A percentile compares a stretch with the other conserved stretches of the same genome.
These are phyloP conservation scores for Populus davidiana DNA, from an alignment of 345 rosid genomes.

Conservation along the genomic window DNA sequence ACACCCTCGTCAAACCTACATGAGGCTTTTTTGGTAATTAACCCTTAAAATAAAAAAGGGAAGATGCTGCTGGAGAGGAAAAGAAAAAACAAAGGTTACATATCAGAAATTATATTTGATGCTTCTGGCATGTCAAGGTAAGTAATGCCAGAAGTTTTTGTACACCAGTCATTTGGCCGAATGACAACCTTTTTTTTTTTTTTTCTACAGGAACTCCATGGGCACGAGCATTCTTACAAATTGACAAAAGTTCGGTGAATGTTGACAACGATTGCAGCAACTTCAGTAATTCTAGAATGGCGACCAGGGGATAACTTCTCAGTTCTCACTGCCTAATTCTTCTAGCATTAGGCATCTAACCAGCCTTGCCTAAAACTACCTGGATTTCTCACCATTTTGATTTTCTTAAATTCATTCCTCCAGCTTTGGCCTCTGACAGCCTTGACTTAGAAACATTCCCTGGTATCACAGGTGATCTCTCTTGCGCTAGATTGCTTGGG, in stretches of 20 bases:
- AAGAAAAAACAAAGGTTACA: neutral
- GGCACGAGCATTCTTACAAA: conserved; percentile 11
- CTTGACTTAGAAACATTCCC: conserved; percentile 57
- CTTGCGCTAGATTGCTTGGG: conserved; percentile 31
- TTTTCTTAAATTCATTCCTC: conserved; percentile 52
- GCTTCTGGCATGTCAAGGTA: conserved; percentile 18
- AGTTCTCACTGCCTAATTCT: conserved; percentile 8
- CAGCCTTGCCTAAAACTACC: conserved; percentile 3
- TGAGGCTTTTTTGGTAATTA: too few relatives aligned
- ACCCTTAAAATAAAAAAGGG: too few relatives aligned
- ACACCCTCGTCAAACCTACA: too few relatives aligned
- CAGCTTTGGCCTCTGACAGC: conserved; percentile 52
- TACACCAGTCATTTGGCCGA: conserved; percentile 24
- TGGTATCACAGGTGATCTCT: conserved; percentile 53
- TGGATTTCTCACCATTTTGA: conserved; percentile 46
- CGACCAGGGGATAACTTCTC: conserved; percentile 17
- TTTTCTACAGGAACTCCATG: neutral
- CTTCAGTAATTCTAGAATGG: conserved; percentile 10
- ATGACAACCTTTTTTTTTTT: neutral
- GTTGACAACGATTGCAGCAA: conserved; percentile 30
- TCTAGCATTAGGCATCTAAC: neutral
- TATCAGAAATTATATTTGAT: neutral
- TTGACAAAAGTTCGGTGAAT: conserved; percentile 5
- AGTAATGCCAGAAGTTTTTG: conserved; percentile 30
- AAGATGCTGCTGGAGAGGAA: neutral